Base-by-base conservation (phyloP, 768 basidiomycete genomes). In the Crucibulum laeve region DNA sequence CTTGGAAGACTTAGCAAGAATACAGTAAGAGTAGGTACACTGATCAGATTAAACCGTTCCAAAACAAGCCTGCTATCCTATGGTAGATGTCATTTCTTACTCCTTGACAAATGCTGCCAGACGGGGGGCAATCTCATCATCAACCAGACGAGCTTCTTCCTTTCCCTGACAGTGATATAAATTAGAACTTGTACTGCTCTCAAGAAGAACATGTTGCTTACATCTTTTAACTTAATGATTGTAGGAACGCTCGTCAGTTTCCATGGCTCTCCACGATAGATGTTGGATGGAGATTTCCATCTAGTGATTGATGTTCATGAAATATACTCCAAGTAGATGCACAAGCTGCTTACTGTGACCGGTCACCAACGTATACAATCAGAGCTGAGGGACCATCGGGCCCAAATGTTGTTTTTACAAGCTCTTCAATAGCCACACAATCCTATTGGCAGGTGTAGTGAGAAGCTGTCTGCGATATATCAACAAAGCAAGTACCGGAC, bases 291-390 rank as follows among this genome's bases (percentile, higher is more conserved):
- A 1, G 68, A 55, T 63, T 79, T 89, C 87, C 87, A 90, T 54
- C 87, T 89, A n/a, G n/a, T n/a, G n/a, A n/a, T n/a, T n/a, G n/a
- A n/a, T n/a, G n/a, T n/a, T n/a, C n/a, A n/a, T n/a, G n/a, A n/a
- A n/a, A n/a, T n/a, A n/a, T n/a, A n/a, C n/a, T n/a, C n/a, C n/a
- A n/a, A n/a, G n/a, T n/a, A n/a, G n/a, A n/a, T n/a, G n/a, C n/a
- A n/a, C n/a, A n/a, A n/a, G n/a, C n/a, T n/a, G 66, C 82, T 59
- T 55, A 90, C 87, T 79, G 74, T 41, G 70, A 45, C 52, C 61
- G 72, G 57, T 81, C 74, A 8, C 87, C 87, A 41, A 87, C 84
- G 50, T 84, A 85, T 24, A 87, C 71, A 35, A 90, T 68, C 42
- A 79, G 55, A 5, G 73, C 87, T 10, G 69, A 65, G 33, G 80